These are phyloP conservation scores for Ustilago trichophora DNA, from an alignment of 1,284 basidiomycete species.

Conservation along the genomic window DNA sequence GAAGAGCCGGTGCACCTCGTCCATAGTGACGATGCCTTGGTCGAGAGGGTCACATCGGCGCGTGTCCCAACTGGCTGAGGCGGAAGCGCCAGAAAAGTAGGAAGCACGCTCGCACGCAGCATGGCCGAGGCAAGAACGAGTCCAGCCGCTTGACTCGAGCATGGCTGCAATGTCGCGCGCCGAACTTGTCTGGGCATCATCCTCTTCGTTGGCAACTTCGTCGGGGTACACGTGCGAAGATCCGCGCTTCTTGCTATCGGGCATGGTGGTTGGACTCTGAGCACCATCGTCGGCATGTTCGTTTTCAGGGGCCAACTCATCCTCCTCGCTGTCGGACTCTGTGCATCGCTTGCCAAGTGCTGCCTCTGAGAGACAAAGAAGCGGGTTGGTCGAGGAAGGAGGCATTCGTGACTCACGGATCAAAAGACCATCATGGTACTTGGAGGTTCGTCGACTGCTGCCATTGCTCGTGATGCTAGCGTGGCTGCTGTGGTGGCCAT, in stretches of 20 bases:
- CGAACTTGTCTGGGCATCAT: conserved; percentile 30
- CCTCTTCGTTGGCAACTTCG: conserved; percentile 19
- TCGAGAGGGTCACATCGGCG: conserved; percentile 42
- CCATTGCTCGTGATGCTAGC: conserved; percentile 17
- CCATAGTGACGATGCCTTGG: conserved; percentile 42
- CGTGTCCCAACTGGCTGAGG: conserved; percentile 40
- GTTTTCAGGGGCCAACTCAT: conserved; percentile 23
- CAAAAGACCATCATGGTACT: conserved; percentile 44
- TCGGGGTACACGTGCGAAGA: conserved; percentile 8
- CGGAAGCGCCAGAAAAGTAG: conserved; percentile 43
- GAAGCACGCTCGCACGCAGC: conserved; percentile 46
- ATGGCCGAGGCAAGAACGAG: conserved; percentile 33
- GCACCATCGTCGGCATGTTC: conserved; percentile 5
- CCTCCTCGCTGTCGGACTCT: conserved; percentile 41
- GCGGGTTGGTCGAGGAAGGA: conserved; percentile 44
- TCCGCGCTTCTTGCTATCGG: conserved; percentile 18
- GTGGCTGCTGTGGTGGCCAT: conserved; percentile 13
- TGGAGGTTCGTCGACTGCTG: conserved; percentile 37
- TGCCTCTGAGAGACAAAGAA: conserved; percentile 45
- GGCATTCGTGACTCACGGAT: conserved; percentile 46
- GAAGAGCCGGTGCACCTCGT: conserved; percentile 40
- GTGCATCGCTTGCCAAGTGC: conserved; percentile 44
- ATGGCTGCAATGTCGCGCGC: conserved; percentile 33
- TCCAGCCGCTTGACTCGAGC: conserved; percentile 38
- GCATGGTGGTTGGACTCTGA: conserved; percentile 4